Conservation (phyloP, 495 filamentous ascomycete genomes). For the Choiromyces venosus region DNA sequence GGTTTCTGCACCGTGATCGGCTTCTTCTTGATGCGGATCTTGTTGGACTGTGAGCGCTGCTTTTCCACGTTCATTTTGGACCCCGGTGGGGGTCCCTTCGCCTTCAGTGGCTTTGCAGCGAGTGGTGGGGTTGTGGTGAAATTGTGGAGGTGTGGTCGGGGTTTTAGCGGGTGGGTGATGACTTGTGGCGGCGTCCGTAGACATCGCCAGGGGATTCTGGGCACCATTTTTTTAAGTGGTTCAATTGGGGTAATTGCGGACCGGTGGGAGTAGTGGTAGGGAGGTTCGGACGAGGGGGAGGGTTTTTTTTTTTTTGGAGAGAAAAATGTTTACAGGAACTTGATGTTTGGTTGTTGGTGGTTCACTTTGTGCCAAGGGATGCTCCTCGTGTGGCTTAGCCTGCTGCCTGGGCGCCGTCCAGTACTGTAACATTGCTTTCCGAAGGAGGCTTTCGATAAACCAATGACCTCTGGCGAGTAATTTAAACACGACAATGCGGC, state of each 20-base stretch:
- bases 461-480: no score
- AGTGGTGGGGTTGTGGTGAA: constrained; percentile 45
- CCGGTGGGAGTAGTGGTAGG: background rate
- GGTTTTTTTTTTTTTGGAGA: no score
- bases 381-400: background rate
- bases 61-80: constrained; percentile 45
- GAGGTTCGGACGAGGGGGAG: background rate
- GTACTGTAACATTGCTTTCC: background rate
- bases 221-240: constrained; percentile 29
- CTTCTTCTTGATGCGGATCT: constrained; percentile 49
- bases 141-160: constrained; percentile 31
- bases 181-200: constrained; percentile 21
- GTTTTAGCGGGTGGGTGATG: constrained; percentile 25
- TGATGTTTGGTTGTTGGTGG: background rate
- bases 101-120: constrained; percentile 47
- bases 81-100: constrained; percentile 42
- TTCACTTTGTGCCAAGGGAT: background rate
- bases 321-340: background rate
- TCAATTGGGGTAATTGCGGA: constrained; percentile 10
- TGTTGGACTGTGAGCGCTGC: constrained; percentile 46
- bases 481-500: no score
- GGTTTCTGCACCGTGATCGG: constrained; percentile 48
- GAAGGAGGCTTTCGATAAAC: no score
- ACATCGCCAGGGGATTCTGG: constrained; percentile 34
- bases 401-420: background rate